These are phyloP conservation scores for Citrullus mucosospermus DNA, from an alignment of 306 rosid species.

Conservation along the genomic window DNA sequence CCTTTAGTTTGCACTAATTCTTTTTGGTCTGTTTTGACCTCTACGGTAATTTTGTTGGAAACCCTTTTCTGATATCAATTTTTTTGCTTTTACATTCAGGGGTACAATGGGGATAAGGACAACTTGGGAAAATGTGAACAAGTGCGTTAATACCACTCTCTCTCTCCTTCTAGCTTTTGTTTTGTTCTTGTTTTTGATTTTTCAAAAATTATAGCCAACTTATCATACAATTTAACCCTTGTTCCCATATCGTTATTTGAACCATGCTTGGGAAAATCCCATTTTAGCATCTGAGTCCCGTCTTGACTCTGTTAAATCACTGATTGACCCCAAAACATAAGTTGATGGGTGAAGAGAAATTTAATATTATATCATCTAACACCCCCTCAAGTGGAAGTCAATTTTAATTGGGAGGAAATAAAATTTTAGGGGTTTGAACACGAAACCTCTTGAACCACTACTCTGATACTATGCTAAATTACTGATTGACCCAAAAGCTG, in stretches of 20 bases:
- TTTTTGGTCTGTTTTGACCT: neutral
- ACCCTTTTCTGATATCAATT: neutral
- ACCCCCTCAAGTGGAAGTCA: no score
- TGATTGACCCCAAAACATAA: no score
- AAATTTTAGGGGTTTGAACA: no score
- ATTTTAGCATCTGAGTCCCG: conserved; percentile 3
- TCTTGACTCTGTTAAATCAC: neutral
- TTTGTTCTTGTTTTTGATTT: neutral
- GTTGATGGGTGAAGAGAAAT: no score
- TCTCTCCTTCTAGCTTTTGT: neutral
- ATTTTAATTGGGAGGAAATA: no score
- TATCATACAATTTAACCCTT: neutral
- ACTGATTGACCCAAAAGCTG: no score
- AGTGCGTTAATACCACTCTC: conserved; percentile 23
- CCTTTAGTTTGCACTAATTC: neutral
- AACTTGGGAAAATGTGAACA: conserved; percentile 93
- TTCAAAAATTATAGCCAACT: neutral
- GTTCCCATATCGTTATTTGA: neutral
- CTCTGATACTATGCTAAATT: no score
- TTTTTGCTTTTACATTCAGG: conserved; percentile 38
- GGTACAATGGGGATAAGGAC: conserved; percentile 61
- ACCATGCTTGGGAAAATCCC: neutral
- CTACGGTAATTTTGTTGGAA: neutral
- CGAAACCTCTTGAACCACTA: no score
- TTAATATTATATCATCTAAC: no score